Percentiles rank a stretch among this genome's conserved stretches.
These are phyloP conservation scores for Plantago coronopus DNA, from an alignment of 305 asterid species.

Conservation along the genomic window DNA sequence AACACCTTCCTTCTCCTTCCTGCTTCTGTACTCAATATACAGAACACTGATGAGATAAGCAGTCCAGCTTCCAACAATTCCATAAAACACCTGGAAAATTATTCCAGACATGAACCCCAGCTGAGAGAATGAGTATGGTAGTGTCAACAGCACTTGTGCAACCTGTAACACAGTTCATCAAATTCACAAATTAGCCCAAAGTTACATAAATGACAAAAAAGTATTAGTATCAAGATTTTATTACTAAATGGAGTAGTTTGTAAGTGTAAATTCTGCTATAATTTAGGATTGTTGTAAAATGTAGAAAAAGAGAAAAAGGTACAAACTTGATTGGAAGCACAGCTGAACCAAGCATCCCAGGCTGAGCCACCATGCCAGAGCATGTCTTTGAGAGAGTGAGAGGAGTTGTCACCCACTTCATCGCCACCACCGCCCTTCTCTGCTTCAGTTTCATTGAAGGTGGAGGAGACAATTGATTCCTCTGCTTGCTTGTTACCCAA, in stretches of 20 bases:
- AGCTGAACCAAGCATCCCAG: conserved; percentile 97
- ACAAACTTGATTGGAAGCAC: conserved; percentile 80
- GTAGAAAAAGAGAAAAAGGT: neutral
- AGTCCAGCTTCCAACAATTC: conserved; percentile 85
- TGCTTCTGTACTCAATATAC: conserved; percentile 68
- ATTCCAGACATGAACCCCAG: conserved; percentile 81
- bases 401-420: conserved; percentile 33
- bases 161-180: conserved; percentile 35
- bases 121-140: conserved; percentile 92
- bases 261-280: too few relatives aligned
- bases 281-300: neutral
- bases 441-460: conserved; percentile 50
- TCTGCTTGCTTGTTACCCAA: conserved; percentile 84
- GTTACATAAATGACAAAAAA: too few relatives aligned
- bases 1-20: conserved; percentile 83
- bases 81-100: conserved; percentile 71
- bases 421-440: conserved; percentile 34
- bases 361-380: conserved; percentile 96
- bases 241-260: too few relatives aligned
- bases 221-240: too few relatives aligned
- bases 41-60: conserved; percentile 86
- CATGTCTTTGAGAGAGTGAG: conserved; percentile 37
- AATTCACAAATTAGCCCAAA: too few relatives aligned
- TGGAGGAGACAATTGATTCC: conserved; percentile 82
- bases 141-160: conserved; percentile 81